Evolutionary conservation across 768 basidiomycete species (phyloP), one percentile per base, ranked within the genome.

Genomic region (Porphyrellus cyaneotinctus): DNA sequence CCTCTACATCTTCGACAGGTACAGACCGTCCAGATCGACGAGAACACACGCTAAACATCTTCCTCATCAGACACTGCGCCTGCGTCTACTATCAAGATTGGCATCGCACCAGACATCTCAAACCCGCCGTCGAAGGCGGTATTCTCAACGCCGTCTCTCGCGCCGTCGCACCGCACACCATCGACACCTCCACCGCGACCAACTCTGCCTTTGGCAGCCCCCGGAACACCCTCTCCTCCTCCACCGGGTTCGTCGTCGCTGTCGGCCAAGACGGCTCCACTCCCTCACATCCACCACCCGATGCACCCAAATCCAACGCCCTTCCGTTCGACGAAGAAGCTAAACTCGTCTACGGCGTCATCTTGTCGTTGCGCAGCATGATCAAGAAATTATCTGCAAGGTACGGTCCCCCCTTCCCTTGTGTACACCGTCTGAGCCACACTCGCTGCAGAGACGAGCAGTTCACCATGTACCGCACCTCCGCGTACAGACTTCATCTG

Each of bases 61-160:
- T 50, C 26, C n/a, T n/a, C 31, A 12, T 38, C 67, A 93, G 95
- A 70, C 91, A 97, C 68, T 94, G 95, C 70, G 80, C 79, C 18
- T 92, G 91, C 64, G 81, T 98, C 42, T 97, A 95, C 73, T 97
- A 97, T 68, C 92, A 97, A 59, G 91, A 95, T 68, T 95, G 92
- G 90, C 87, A 95, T 62, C 83, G 91, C 45, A 84, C 85, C 0
- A 84, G 79, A 48, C 78, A 84, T 30, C 83, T 86, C 28, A 86
- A 83, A 68, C 79, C 81, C 36, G 89, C 93, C 3, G 77, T 77
- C 15, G 80, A 85, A 66, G 85, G 85, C 10, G 83, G 83, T 38
- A 81, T 93, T 49, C 78, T 91, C 33, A 84, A 85, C 14, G 91
- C 84, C 18, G 91, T 97, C 37, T 87, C 89, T 28, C 83, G 85